These are phyloP conservation scores for Telopea speciosissima DNA, from an alignment of 177 flowering plant species.

Conservation along the genomic window DNA sequence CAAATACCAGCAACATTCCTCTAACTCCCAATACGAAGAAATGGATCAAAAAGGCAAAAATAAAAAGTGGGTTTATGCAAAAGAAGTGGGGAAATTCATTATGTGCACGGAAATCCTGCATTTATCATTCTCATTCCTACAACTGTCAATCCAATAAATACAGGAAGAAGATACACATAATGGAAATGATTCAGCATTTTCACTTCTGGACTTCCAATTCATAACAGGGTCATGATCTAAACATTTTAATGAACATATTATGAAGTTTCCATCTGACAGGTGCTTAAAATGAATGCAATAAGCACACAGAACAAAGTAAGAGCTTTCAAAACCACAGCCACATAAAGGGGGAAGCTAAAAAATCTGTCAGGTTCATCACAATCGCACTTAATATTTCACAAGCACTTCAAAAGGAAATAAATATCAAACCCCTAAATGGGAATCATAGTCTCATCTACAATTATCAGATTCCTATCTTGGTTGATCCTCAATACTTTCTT, in stretches of 20 bases:
- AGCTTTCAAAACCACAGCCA: background rate
- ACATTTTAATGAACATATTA: no score
- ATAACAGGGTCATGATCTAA: background rate
- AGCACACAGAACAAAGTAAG: background rate
- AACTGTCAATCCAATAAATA: background rate
- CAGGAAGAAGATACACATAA: background rate
- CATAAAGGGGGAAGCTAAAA: background rate
- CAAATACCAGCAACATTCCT: background rate
- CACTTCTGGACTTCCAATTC: no score
- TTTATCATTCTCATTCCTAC: background rate
- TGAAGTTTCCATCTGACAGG: no score
- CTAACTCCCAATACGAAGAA: background rate
- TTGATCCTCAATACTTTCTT: background rate
- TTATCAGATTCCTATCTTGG: background rate
- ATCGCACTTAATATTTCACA: background rate
- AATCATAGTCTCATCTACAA: background rate
- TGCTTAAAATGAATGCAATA: background rate
- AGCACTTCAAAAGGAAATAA: background rate
- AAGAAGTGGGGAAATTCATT: background rate
- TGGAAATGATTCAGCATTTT: background rate
- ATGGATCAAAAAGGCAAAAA: background rate
- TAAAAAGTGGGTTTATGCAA: background rate
- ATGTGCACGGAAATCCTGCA: background rate
- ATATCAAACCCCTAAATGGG: background rate
- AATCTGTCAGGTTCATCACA: background rate